Conservation (phyloP, 164 flowering plant species). For the Kalanchoe fedtschenkoi region DNA sequence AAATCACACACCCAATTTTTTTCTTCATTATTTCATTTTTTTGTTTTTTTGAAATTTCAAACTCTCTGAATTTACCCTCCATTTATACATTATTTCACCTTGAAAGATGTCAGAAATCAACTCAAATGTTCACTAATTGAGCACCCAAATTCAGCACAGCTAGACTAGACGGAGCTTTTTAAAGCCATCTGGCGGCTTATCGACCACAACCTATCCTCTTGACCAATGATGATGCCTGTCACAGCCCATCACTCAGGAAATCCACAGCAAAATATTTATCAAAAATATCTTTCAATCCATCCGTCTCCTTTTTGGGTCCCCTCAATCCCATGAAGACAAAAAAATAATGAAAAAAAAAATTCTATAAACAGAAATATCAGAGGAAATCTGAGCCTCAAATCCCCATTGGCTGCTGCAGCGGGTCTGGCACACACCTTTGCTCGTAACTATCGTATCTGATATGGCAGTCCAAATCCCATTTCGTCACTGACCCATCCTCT, state of each 20-base stretch:
- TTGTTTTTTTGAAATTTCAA: background rate
- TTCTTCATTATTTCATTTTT: background rate
- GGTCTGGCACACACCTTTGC: slow-evolving; percentile 28
- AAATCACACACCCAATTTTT: background rate
- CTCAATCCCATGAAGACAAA: background rate
- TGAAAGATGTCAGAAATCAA: too few relatives aligned
- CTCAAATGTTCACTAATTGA: too few relatives aligned
- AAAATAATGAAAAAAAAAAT: background rate
- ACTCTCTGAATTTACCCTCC: background rate
- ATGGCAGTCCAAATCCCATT: too few relatives aligned
- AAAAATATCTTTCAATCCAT: background rate
- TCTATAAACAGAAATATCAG: slow-evolving; percentile 8
- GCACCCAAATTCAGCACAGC: too few relatives aligned
- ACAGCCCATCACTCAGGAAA: background rate
- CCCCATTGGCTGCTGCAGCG: slow-evolving; percentile 36
- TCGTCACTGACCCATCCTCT: too few relatives aligned
- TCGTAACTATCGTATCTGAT: too few relatives aligned
- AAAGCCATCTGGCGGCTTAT: too few relatives aligned
- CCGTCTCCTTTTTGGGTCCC: background rate
- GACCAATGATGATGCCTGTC: background rate
- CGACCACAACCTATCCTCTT: background rate
- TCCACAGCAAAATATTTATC: background rate
- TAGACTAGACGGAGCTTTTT: too few relatives aligned
- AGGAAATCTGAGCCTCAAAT: slow-evolving; percentile 47
- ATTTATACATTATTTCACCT: too few relatives aligned